Evolutionary conservation across 2,329 filamentous ascomycete species (phyloP).

Genomic region (Oidium heveae): DNA sequence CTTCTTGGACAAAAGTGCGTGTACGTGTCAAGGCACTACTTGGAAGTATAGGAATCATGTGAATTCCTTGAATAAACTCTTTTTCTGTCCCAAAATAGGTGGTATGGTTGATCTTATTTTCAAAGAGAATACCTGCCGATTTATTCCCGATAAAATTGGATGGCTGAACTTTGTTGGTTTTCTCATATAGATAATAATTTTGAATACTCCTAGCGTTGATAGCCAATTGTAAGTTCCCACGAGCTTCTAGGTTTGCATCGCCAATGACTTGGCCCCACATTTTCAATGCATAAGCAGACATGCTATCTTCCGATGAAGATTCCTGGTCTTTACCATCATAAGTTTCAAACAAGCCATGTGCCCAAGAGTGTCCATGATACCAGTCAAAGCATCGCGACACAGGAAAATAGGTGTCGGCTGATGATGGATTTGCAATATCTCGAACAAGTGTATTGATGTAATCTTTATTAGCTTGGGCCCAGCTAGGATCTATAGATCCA

Average conservation of each 20-base stretch:
- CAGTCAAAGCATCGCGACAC: conserved; percentile 71
- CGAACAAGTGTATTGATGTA: conserved; percentile 70
- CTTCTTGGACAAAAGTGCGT: conserved; percentile 46
- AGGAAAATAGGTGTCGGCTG: conserved; percentile 50
- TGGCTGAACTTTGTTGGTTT: conserved; percentile 46
- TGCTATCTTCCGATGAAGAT: conserved; percentile 71
- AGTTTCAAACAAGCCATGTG: conserved; percentile 48
- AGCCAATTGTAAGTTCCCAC: conserved; percentile 61
- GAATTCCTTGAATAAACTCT: conserved; percentile 38
- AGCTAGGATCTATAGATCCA: conserved; percentile 48
- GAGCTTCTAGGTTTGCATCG: conserved; percentile 51
- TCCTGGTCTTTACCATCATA: conserved; percentile 65
- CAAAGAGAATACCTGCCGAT: conserved; percentile 48
- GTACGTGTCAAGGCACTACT: conserved; percentile 41
- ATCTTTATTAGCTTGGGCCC: conserved; percentile 46
- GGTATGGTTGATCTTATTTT: conserved; percentile 85
- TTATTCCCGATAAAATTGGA: conserved; percentile 60
- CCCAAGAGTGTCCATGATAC: conserved; percentile 90
- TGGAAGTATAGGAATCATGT: conserved; percentile 10
- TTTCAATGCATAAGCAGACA: conserved; percentile 62
- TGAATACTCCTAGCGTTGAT: conserved; percentile 49
- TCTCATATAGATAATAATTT: conserved; percentile 60
- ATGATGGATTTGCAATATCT: conserved; percentile 54
- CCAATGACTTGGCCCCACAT: conserved; percentile 70
- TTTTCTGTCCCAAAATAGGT: conserved; percentile 62